phyloP scores from a whole-genome alignment of 345 rosid genomes.

The Clarkia xantiana region DNA sequence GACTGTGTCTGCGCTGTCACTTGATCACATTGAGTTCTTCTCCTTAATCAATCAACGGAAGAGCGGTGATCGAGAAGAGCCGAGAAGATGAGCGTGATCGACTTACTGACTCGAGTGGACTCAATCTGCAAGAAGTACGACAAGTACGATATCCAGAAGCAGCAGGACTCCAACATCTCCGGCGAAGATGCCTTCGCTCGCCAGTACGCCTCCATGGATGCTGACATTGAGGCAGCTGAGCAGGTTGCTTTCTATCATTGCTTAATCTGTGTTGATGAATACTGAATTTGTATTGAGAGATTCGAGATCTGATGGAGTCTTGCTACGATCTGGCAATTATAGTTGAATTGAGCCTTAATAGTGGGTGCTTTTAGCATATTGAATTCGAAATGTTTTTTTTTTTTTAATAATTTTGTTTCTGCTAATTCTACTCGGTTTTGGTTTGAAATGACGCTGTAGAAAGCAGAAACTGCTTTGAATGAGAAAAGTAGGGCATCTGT shows the following conservation, averaged over 20 bases:
- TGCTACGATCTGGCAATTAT: not conserved
- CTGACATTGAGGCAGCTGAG: constrained; percentile 61
- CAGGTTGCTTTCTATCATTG: constrained; percentile 23
- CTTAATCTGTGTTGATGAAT: not conserved
- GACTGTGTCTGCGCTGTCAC: too few species aligned
- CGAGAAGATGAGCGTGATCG: constrained; percentile 75
- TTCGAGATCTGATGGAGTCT: not conserved
- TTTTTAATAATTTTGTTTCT: constrained; percentile 4
- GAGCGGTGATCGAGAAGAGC: not conserved
- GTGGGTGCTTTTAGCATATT: too few species aligned
- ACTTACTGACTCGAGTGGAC: constrained; percentile 76
- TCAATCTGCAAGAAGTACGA: constrained; percentile 90
- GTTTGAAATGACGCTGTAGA: constrained; percentile 21
- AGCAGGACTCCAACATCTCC: constrained; percentile 56
- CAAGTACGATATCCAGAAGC: constrained; percentile 78
- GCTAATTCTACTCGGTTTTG: constrained; percentile 1
- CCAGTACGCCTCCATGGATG: constrained; percentile 47
- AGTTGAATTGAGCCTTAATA: too few species aligned
- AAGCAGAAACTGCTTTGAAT: constrained; percentile 65
- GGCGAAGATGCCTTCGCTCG: constrained; percentile 90
- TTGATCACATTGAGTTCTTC: not conserved
- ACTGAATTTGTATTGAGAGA: not conserved
- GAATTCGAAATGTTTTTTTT: not conserved
- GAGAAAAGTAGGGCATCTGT: constrained; percentile 78
- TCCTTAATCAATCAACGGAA: not conserved